Conservation (phyloP, 768 basidiomycete species). For the Hysterangium stoloniferum region DNA sequence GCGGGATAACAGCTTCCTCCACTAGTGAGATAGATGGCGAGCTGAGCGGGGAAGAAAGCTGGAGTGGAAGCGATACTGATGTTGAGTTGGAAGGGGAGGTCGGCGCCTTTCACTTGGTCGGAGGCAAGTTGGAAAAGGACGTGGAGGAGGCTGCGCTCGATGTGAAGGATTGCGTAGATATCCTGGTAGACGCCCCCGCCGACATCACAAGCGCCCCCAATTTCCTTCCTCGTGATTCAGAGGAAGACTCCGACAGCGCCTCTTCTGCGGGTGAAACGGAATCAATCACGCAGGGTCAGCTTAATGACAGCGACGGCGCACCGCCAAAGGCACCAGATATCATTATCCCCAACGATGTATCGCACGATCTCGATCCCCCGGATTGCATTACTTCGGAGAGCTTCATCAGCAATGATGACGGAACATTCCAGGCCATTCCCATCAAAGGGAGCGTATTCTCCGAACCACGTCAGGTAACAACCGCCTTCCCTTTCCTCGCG, state of each 20-base stretch:
- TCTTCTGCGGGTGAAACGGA: not conserved
- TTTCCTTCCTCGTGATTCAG: not conserved
- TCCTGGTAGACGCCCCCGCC: no score
- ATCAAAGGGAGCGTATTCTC: not conserved
- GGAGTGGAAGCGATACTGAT: not conserved
- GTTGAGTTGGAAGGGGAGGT: no score
- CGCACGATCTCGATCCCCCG: no score
- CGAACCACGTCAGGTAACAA: not conserved
- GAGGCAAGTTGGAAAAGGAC: not conserved
- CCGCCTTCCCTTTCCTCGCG: constrained; percentile 2
- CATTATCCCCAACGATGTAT: no score
- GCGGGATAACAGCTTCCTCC: not conserved
- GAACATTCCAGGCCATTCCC: not conserved
- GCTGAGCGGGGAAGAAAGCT: not conserved
- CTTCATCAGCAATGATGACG: not conserved
- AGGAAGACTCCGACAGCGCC: not conserved
- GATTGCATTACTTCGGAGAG: no score
- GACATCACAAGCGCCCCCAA: not conserved
- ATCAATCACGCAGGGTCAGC: no score
- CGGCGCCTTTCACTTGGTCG: not conserved
- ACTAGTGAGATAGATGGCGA: no score
- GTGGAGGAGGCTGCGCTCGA: no score
- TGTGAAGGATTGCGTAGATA: no score
- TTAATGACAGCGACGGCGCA: no score
- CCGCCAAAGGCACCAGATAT: no score